Evolutionary conservation across 768 basidiomycete genomes (phyloP).

Genomic region (Lentinula lateritia): DNA sequence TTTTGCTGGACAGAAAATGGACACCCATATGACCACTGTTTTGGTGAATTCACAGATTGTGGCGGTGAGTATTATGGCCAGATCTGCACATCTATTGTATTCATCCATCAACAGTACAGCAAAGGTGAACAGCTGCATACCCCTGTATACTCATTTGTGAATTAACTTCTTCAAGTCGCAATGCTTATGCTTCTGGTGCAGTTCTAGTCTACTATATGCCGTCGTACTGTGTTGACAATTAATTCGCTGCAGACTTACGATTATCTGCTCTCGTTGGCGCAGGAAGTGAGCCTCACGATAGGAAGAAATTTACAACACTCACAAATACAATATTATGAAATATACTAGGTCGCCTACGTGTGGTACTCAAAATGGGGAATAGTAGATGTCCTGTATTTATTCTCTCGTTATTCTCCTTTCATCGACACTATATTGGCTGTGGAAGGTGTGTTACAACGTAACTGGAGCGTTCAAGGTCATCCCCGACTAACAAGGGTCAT

Average conservation of each 20-base stretch:
- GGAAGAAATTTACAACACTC: not conserved
- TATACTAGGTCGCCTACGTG: not conserved
- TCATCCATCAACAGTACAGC: not conserved
- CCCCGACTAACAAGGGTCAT: too few species aligned
- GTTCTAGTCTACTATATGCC: not conserved
- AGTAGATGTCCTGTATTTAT: not conserved
- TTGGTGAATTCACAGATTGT: too few species aligned
- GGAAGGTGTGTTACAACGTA: not conserved
- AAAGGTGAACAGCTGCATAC: not conserved
- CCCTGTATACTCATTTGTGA: not conserved
- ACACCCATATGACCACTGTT: too few species aligned
- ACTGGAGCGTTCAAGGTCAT: too few species aligned
- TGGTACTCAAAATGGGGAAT: constrained; percentile 1
- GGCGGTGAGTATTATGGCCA: too few species aligned
- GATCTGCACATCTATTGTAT: too few species aligned
- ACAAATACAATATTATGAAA: too few species aligned
- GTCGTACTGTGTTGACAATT: not conserved
- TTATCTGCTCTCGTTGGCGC: not conserved
- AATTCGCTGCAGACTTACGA: not conserved
- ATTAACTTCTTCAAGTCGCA: not conserved
- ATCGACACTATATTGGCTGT: not conserved
- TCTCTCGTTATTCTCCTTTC: not conserved
- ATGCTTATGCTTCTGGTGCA: not conserved
- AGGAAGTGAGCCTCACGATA: not conserved
- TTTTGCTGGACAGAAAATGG: too few species aligned